Evolutionary conservation across 257 asterid species (phyloP).

Genomic region (Jasminum sambac): DNA sequence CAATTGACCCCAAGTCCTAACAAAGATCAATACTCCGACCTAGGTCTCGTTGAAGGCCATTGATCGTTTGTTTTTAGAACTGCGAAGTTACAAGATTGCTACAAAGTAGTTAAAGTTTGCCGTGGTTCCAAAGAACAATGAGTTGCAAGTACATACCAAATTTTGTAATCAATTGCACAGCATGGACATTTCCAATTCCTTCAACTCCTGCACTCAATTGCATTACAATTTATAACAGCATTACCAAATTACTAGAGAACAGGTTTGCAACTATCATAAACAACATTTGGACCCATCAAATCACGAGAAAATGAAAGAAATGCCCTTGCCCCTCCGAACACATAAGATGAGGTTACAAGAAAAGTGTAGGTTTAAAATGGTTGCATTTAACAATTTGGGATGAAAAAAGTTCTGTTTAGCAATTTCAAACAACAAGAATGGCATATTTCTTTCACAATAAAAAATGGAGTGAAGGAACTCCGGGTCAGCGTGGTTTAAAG

Average conservation of each 20-base stretch:
- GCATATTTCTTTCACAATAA: not conserved
- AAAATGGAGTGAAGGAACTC: not conserved
- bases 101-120: not conserved
- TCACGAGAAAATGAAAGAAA: not conserved
- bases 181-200: constrained; percentile 92
- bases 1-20: not conserved
- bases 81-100: not conserved
- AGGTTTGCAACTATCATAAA: not conserved
- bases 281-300: constrained; percentile 15
- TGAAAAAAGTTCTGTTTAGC: not conserved
- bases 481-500: not conserved
- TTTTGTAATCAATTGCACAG: constrained; percentile 73
- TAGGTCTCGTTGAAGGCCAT: not conserved
- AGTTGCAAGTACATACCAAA: constrained; percentile 59
- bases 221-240: constrained; percentile 9
- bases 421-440: not conserved
- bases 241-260: constrained; percentile 15
- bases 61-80: not conserved
- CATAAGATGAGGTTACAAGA: not conserved
- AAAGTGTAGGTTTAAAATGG: not conserved
- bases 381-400: not conserved
- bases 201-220: constrained; percentile 72
- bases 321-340: not conserved
- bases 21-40: not conserved
- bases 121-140: constrained; percentile 12